Evolutionary conservation across 345 rosid species (phyloP), one percentile per base, ranked within the genome.

Genomic region (Salix koriyanagi): DNA sequence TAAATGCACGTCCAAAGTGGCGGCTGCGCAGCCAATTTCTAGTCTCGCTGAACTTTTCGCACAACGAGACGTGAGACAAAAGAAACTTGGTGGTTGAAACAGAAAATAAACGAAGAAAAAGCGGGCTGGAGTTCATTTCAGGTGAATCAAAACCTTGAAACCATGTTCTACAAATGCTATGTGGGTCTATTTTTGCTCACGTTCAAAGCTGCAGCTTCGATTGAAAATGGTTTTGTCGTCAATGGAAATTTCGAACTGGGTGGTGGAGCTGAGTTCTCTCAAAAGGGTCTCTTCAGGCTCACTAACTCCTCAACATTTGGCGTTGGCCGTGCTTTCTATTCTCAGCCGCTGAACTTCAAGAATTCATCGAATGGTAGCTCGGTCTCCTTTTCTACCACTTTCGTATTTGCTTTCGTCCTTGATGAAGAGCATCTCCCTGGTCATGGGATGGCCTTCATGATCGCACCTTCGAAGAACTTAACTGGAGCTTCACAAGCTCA

Each of bases 311-410:
- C 73, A 26, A 3, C 11, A 16, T 50, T 25, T 48, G 11, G 39
- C 26, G 15, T 46, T 28, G 62, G 62, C 19, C 73, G 25, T 18
- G 73, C 37, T 7, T 70, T 70, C 18, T 70, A 26, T 28, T 32
- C 41, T 32, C 25, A 48, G 26, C 73, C 73, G 18, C 41, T 4
- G n/a, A 70, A 4, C 41, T 48, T 70, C 25, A 70, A 70, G 62
- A 70, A 70, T 30, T 70, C 73, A 18, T 70, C 73, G 26, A 70
- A 16, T 16, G 73, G 61, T 15, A 46, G 19, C 9, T 37, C 73
- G 1, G 16, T 70, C 25, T 74, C 69, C 12, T 74, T 74, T 58
- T 74, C 77, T 30, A 62, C 77, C 26, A 64, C 58, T 60, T 74
- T 74, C 48, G 70, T 74, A 11, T 65, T 74, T 65, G 77, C 70